Base-by-base conservation (phyloP, 2,329 filamentous ascomycete species). In the Nannizzia gypsea region DNA sequence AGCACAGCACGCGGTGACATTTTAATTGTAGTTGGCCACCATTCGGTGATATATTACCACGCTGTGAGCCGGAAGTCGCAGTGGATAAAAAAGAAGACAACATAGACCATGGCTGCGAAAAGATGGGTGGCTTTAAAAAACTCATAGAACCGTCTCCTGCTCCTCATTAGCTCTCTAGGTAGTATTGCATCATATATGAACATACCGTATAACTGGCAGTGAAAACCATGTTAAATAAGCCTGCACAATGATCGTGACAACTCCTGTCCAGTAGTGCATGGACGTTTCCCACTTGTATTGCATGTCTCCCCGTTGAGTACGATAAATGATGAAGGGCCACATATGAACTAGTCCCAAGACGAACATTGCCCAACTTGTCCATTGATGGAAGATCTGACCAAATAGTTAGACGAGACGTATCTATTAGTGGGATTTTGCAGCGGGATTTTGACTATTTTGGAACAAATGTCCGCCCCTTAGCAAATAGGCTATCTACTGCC, bases 1-100 rank as follows among this genome's bases (percentile, higher is more conserved):
- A 36, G 31, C 9, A 36, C 31, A 11, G 31, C 9, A 36, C 3
- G 4, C n/a, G 13, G 2, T 13, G 31, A 11, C 31, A 13, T 3
- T 36, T 13, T 36, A 11, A 13, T 11, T 36, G 9, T 13, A 13
- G 31, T 11, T 36, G 13, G 31, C 31, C 31, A 36, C 31, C 31
- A 36, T 11, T 36, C 2, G 9, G 13, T 36, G 13, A 36, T 13
- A 31, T 62, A 66, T 40, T 66, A 78, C 78, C 79, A 83, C 1
- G 81, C 82, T 1, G 78, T 76, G 11, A 84, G 71, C 0, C 72
- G 75, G 67, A 77, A 79, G 66, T 81, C 77, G 66, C 82, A 84
- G 69, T 85, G 82, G 57, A 83, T 73, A 70, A 85, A 84, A 68
- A 85, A 80, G 66, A 83, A 81, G 6, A 84, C 56, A 17, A 83